phyloP scores from a whole-genome alignment of 106 monocot genomes.

The Dactylorhiza incarnata region DNA sequence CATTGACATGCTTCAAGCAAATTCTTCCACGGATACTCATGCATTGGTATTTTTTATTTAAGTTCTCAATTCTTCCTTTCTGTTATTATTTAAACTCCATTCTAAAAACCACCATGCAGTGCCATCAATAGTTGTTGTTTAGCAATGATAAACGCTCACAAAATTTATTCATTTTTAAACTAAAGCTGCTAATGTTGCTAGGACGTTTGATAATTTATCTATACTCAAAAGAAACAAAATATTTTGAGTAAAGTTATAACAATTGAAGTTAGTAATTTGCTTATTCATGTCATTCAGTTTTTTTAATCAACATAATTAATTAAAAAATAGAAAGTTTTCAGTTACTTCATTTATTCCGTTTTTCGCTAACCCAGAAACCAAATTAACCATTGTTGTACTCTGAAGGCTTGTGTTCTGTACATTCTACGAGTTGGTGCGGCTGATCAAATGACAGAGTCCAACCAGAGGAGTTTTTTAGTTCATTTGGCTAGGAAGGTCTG shows the following conservation, averaged over 20 bases:
- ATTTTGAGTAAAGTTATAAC: not conserved
- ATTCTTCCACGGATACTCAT: conserved; percentile 58
- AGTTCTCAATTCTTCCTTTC: not conserved
- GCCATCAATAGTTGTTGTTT: not conserved
- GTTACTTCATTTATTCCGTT: not conserved
- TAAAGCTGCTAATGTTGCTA: not conserved
- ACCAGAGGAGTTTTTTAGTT: conserved; percentile 75
- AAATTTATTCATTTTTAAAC: not conserved
- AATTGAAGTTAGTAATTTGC: conserved; percentile 2
- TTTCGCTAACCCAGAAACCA: not conserved
- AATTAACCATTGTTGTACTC: conserved; percentile 2
- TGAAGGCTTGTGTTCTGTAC: conserved; percentile 95
- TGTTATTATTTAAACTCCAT: not conserved
- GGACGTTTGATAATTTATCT: not conserved
- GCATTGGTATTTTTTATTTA: conserved; percentile 48
- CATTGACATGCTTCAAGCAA: conserved; percentile 73
- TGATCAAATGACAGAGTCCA: conserved; percentile 86
- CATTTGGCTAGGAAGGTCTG: conserved; percentile 74
- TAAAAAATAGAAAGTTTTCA: not conserved
- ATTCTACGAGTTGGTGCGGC: conserved; percentile 85
- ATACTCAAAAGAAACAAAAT: not conserved
- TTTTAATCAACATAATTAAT: not conserved
- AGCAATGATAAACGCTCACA: not conserved
- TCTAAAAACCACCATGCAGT: not conserved
- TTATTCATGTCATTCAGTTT: not conserved